Conservation (phyloP, 108 stramenopile species). For the Cyclotella choctawhatcheeana region DNA sequence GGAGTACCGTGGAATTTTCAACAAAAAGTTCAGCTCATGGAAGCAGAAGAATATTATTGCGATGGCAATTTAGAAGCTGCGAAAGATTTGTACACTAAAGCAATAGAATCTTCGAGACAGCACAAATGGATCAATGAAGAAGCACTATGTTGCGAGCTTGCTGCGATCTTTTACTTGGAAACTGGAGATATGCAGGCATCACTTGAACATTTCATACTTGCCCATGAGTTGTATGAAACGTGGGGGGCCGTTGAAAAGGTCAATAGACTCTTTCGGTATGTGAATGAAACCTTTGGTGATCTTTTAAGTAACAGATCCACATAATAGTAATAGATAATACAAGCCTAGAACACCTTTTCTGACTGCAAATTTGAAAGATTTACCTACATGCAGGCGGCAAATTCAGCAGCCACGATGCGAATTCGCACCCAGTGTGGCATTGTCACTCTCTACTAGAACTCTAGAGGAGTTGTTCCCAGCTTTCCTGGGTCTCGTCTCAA, state of each 20-base stretch:
- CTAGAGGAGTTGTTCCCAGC: no score
- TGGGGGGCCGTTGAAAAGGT: not conserved
- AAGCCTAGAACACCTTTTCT: no score
- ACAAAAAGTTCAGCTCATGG: conserved; percentile 1
- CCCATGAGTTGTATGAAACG: not conserved
- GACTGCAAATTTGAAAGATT: no score
- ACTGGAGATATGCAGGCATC: not conserved
- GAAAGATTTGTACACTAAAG: not conserved
- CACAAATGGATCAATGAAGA: not conserved
- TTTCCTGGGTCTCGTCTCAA: no score
- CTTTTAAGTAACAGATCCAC: no score
- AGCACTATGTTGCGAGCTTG: not conserved
- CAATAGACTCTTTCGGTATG: not conserved
- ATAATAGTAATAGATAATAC: no score
- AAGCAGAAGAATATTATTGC: not conserved
- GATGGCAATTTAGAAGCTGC: not conserved
- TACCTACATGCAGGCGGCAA: no score
- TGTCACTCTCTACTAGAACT: no score
- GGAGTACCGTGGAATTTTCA: conserved; percentile 3
- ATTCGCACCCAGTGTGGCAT: no score
- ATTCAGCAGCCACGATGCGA: no score
- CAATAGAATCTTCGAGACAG: not conserved
- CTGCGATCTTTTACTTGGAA: not conserved
- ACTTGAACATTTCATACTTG: not conserved
- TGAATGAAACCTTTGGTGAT: not conserved